These are phyloP conservation scores for Pugionium dolabratum DNA, from an alignment of 345 rosid species.

Conservation along the genomic window DNA sequence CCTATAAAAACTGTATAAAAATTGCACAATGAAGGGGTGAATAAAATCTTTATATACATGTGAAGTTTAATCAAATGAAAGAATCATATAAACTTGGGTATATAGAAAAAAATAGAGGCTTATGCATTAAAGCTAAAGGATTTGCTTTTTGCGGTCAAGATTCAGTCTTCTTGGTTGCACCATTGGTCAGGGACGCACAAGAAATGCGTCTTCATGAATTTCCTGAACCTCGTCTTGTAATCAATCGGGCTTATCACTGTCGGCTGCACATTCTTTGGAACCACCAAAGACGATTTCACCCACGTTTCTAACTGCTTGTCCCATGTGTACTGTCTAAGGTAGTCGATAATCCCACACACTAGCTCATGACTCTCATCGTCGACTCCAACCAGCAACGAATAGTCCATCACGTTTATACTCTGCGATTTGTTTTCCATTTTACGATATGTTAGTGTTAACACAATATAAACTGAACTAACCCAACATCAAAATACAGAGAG, in stretches of 20 bases:
- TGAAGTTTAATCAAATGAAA: no score
- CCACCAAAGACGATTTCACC: constrained; percentile 91
- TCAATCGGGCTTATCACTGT: constrained; percentile 91
- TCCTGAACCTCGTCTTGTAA: constrained; percentile 92
- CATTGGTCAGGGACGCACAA: constrained; percentile 87
- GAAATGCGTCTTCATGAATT: constrained; percentile 85
- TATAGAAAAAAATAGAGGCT: no score
- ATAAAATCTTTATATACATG: no score
- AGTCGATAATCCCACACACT: constrained; percentile 96
- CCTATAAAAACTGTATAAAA: no score
- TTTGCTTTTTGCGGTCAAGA: neutral
- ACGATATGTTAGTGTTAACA: no score
- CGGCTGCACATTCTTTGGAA: constrained; percentile 76
- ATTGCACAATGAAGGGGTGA: no score
- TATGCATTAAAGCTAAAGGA: no score
- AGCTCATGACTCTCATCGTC: constrained; percentile 66
- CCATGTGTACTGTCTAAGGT: constrained; percentile 59
- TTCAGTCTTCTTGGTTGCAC: constrained; percentile 48
- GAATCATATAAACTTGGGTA: no score
- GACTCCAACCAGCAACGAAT: constrained; percentile 88
- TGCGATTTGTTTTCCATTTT: constrained; percentile 40
- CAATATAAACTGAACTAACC: neutral
- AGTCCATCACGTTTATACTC: constrained; percentile 95
- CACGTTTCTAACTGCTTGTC: constrained; percentile 67
- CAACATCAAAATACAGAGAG: neutral